These are phyloP conservation scores for Litchi chinensis DNA, from an alignment of 345 rosid species.

Conservation along the genomic window DNA sequence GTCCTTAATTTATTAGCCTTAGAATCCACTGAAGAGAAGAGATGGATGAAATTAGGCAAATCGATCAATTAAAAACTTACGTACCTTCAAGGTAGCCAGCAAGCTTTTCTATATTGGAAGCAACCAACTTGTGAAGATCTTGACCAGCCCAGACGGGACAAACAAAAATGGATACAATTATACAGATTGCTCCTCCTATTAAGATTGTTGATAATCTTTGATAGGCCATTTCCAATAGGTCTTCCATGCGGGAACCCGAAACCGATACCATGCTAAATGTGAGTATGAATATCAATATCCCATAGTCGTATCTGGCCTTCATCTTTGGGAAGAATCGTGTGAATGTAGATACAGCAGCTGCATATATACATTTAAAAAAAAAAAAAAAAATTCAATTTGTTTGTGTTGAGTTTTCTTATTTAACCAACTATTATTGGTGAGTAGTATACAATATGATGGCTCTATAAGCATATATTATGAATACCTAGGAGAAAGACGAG, in stretches of 20 bases:
- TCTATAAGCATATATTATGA: background rate
- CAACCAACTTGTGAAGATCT: conserved; percentile 62
- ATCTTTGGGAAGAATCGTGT: conserved; percentile 67
- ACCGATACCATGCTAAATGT: conserved; percentile 76
- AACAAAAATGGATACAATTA: conserved; percentile 48
- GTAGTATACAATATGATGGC: background rate
- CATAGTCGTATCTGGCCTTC: conserved; percentile 89
- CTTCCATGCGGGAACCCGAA: conserved; percentile 62
- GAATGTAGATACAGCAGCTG: conserved; percentile 71
- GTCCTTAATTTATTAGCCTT: background rate
- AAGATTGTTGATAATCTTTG: conserved; percentile 64
- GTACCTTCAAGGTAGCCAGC: conserved; percentile 62
- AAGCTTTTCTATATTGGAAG: conserved; percentile 55
- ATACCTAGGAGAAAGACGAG: conserved; percentile 69
- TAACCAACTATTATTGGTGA: background rate
- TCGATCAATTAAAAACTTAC: background rate
- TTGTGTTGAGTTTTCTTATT: background rate
- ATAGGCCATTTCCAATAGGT: conserved; percentile 52
- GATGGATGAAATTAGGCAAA: background rate
- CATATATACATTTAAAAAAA: conserved; percentile 8
- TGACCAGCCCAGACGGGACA: conserved; percentile 80
- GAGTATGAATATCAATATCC: conserved; percentile 69
- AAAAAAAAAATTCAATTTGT: background rate
- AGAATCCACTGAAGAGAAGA: background rate
- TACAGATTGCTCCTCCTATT: conserved; percentile 59